Evolutionary conservation across 768 basidiomycete genomes (phyloP).

Genomic region (Holtermannia corniformis): DNA sequence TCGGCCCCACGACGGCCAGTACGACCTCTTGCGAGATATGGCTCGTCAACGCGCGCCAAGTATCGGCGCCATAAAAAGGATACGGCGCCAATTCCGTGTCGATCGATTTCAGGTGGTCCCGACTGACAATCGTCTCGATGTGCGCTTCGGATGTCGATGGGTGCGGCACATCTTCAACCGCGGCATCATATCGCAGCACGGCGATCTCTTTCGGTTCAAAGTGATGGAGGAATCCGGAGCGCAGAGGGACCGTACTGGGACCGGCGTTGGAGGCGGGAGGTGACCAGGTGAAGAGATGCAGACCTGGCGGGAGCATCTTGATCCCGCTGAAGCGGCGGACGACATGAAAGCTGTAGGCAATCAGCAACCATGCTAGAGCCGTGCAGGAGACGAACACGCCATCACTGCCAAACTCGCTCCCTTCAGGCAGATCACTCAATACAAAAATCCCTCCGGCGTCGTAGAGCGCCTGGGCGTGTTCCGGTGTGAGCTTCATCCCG

Average conservation of each 20-base stretch:
- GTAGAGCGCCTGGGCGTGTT: conserved; percentile 35
- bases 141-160: conserved; percentile 2
- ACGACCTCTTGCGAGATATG: conserved; percentile 27
- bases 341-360: conserved; percentile 19
- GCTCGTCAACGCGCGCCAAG: conserved; percentile 31
- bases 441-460: conserved; percentile 40
- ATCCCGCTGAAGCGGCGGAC: conserved; percentile 36
- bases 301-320: conserved; percentile 43
- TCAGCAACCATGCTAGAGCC: background rate
- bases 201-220: conserved; percentile 20
- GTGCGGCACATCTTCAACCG: conserved; percentile 23
- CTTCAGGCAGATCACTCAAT: conserved; percentile 33
- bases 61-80: conserved; percentile 27
- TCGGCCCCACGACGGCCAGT: conserved; percentile 28
- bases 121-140: conserved; percentile 19
- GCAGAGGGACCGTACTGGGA: conserved; percentile 26
- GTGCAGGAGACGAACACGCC: conserved; percentile 33
- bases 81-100: conserved; percentile 42
- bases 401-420: conserved; percentile 42
- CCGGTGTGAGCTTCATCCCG: conserved; percentile 29
- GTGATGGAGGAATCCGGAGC: conserved; percentile 31
- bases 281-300: conserved; percentile 42
- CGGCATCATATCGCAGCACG: conserved; percentile 28
- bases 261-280: conserved; percentile 11
- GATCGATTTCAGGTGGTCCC: conserved; percentile 38